Evolutionary conservation across 805 yeast genomes (phyloP).

Genomic region (Starmerella kuoi): DNA sequence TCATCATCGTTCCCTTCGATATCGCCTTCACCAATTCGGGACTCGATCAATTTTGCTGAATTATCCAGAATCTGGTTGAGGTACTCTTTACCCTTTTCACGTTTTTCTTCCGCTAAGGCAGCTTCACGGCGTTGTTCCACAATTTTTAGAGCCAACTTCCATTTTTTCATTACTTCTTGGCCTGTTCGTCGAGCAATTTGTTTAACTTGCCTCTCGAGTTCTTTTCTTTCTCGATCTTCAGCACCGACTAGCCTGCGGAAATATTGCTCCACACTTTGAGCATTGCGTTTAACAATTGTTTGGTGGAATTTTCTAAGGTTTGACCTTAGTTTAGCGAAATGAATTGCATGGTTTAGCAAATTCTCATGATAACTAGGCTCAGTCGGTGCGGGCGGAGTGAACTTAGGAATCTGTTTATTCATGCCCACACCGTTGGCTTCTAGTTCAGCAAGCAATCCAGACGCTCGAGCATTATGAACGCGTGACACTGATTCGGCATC

Average conservation of each 20-base stretch:
- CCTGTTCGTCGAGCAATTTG: slow-evolving; percentile 70
- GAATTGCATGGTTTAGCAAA: slow-evolving; percentile 60
- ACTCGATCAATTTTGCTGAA: slow-evolving; percentile 79
- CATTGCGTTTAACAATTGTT: slow-evolving; percentile 56
- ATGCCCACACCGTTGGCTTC: slow-evolving; percentile 25
- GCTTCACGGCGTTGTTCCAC: slow-evolving; percentile 64
- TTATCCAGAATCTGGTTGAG: slow-evolving; percentile 79
- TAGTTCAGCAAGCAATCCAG: slow-evolving; percentile 24
- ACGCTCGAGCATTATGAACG: slow-evolving; percentile 38
- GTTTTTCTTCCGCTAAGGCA: slow-evolving; percentile 52
- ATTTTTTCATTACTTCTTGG: slow-evolving; percentile 74
- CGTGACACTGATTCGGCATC: slow-evolving; percentile 38
- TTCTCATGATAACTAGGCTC: slow-evolving; percentile 54
- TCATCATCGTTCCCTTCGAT: slow-evolving; percentile 30
- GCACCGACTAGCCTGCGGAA: slow-evolving; percentile 80
- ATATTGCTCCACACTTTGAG: slow-evolving; percentile 74
- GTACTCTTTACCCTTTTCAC: slow-evolving; percentile 74
- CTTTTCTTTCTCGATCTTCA: slow-evolving; percentile 66
- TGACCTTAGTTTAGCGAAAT: slow-evolving; percentile 55
- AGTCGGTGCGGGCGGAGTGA: slow-evolving; percentile 38
- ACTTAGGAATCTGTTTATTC: slow-evolving; percentile 29
- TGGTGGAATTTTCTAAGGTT: slow-evolving; percentile 53
- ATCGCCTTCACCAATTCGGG: slow-evolving; percentile 44
- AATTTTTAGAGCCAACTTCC: slow-evolving; percentile 75
- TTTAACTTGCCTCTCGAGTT: slow-evolving; percentile 56